Conservation (phyloP, 441 rosid species). For the Gossypium gossypioides region DNA sequence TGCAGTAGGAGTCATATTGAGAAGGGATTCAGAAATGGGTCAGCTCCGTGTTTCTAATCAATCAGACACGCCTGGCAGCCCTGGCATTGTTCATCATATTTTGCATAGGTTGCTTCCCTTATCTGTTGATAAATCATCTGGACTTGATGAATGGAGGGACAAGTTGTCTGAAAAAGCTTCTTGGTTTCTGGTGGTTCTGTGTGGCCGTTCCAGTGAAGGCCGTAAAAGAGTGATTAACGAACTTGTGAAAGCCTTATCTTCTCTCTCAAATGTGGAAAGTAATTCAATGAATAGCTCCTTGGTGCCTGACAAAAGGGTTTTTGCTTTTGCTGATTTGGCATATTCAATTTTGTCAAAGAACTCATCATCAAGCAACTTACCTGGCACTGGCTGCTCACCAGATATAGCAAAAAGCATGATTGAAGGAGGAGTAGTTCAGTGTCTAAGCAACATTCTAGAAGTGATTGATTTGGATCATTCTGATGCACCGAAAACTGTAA, state of each 20-base stretch:
- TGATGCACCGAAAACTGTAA: conserved; percentile 82
- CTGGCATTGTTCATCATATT: conserved; percentile 75
- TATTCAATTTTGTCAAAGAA: conserved; percentile 81
- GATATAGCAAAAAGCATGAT: conserved; percentile 97
- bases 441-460: conserved; percentile 68
- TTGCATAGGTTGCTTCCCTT: conserved; percentile 73
- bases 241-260: conserved; percentile 71
- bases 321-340: conserved; percentile 67
- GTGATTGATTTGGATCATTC: conserved; percentile 94
- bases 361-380: conserved; percentile 69
- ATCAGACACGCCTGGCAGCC: conserved; percentile 40
- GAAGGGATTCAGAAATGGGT: conserved; percentile 72
- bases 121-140: conserved; percentile 55
- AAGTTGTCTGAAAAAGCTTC: conserved; percentile 88
- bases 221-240: conserved; percentile 77
- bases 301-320: conserved; percentile 71
- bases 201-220: conserved; percentile 91
- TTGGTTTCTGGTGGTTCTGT: conserved; percentile 80
- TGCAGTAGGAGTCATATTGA: conserved; percentile 78
- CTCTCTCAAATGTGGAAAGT: conserved; percentile 56
- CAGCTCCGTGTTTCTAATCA: conserved; percentile 63
- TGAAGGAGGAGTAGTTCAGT: conserved; percentile 80
- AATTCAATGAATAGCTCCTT: conserved; percentile 46
- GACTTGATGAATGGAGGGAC: conserved; percentile 85
- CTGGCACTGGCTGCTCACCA: conserved; percentile 81